Base-by-base conservation (phyloP, 768 basidiomycete genomes). In the Daedaleopsis nitida region DNA sequence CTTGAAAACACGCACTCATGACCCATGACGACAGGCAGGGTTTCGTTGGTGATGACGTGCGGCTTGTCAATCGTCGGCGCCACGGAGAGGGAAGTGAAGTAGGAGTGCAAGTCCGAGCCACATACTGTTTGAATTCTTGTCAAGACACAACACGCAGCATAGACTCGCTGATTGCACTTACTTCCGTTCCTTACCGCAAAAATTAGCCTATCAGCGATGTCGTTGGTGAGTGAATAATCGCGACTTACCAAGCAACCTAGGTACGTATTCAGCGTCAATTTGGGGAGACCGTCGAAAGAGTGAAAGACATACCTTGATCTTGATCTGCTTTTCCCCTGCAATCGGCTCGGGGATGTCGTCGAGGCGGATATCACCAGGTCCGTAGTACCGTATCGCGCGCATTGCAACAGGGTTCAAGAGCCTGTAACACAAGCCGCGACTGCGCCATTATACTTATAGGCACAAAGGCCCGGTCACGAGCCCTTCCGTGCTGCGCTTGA, bases 41-140 rank as follows among this genome's bases (percentile, higher is more conserved):
- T 73, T 55, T 79, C 76, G 16, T 76, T 75, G 0, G 80, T 78
- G 16, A 78, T 44, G 7, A 66, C 66, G 64, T 81, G 73, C 6
- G 79, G 73, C 17, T 67, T 62, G 8, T 74, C 71, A 10, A 57
- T 53, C 16, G 73, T 75, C 19, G 79, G 73, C 50, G 71, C 24
- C 14, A 73, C 34, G 10, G 53, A 55, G 65, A 69, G 52, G 72
- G 61, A 37, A 62, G n/a, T 74, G 60, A 55, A 49, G 47, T 76
- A 81, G n/a, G 78, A 76, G 59, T 83, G 80, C 11, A 83, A 68
- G 62, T 83, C 82, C 45, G 76, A 77, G 10, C 81, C 80, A 57
- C 80, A 83, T 56, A 82, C 80, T 74, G 54, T 32, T 58, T 5
- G 10, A 57, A 51, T 35, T 9, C 34, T 21, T 52, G 47, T 57